A percentile compares a stretch with the other conserved stretches of the same genome.
Evolutionary conservation across 2,329 filamentous ascomycete genomes (phyloP).

Genomic region (Phaeosphaeria sp.): DNA sequence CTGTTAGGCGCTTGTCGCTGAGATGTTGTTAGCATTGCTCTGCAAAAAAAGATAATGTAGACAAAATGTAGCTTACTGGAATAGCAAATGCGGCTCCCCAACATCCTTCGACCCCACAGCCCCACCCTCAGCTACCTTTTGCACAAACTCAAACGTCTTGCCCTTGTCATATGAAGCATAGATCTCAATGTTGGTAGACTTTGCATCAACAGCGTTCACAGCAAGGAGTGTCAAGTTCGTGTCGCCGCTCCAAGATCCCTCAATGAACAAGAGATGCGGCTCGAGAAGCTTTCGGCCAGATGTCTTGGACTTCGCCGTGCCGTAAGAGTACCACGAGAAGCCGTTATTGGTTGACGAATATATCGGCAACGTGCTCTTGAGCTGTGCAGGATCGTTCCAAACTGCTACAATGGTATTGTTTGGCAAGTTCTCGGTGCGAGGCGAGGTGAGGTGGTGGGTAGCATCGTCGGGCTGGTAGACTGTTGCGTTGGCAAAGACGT

Average conservation of each 20-base stretch:
- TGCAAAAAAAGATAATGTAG: too few relatives aligned
- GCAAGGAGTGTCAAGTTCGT: slow-evolving; percentile 18
- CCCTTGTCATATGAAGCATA: slow-evolving; percentile 23
- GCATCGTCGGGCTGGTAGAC: slow-evolving; percentile 25
- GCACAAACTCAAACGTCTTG: slow-evolving; percentile 20
- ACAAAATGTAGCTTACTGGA: slow-evolving; percentile 13
- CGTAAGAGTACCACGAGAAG: slow-evolving; percentile 27
- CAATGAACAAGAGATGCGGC: slow-evolving; percentile 21
- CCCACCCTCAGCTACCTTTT: slow-evolving; percentile 20
- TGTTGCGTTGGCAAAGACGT: slow-evolving; percentile 28
- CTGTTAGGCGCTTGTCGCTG: slow-evolving; percentile 16
- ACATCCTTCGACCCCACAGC: slow-evolving; percentile 13
- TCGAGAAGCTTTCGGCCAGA: slow-evolving; percentile 19
- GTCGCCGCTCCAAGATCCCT: slow-evolving; percentile 16
- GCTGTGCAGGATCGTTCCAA: slow-evolving; percentile 17
- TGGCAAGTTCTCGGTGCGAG: slow-evolving; percentile 25
- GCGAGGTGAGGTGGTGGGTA: slow-evolving; percentile 10
- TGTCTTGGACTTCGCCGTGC: slow-evolving; percentile 14
- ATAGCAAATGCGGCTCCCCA: slow-evolving; percentile 23
- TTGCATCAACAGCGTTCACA: slow-evolving; percentile 22
- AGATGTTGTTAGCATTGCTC: background rate
- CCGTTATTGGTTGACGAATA: slow-evolving; percentile 26
- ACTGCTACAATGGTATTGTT: slow-evolving; percentile 25
- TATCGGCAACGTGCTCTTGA: slow-evolving; percentile 13
- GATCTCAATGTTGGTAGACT: slow-evolving; percentile 27